These are phyloP conservation scores for Colletotrichum sp. DNA, from an alignment of 2,329 filamentous ascomycete genomes.

Conservation along the genomic window DNA sequence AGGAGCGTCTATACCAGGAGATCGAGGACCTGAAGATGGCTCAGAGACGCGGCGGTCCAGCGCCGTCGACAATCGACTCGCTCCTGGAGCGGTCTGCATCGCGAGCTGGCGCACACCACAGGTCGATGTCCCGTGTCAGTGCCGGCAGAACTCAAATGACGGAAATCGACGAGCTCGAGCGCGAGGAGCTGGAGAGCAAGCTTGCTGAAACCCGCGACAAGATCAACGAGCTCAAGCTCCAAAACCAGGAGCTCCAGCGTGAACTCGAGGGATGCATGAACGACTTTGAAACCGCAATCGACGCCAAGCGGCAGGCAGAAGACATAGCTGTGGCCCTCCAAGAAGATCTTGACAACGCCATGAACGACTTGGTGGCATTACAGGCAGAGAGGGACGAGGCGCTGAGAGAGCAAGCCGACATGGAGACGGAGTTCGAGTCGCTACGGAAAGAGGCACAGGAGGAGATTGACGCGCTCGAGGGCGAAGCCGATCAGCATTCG, in stretches of 20 bases:
- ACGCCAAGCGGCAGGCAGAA: conserved; percentile 65
- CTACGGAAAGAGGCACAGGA: conserved; percentile 69
- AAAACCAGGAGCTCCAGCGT: conserved; percentile 86
- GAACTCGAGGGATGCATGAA: conserved; percentile 81
- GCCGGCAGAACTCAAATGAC: conserved; percentile 67
- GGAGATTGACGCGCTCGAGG: conserved; percentile 70
- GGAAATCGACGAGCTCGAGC: conserved; percentile 72
- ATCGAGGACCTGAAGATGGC: conserved; percentile 96
- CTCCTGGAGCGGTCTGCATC: conserved; percentile 95
- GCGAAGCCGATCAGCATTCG: conserved; percentile 74
- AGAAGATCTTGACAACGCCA: conserved; percentile 79
- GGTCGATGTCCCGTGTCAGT: conserved; percentile 78
- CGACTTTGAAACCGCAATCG: conserved; percentile 78
- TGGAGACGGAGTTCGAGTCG: conserved; percentile 66
- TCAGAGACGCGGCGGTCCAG: conserved; percentile 71
- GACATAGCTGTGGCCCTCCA: conserved; percentile 68
- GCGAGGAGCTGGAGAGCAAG: conserved; percentile 85
- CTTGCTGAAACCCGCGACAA: conserved; percentile 86
- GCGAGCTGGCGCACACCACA: conserved; percentile 71
- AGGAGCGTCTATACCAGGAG: conserved; percentile 93
- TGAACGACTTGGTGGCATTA: conserved; percentile 79
- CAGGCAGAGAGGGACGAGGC: conserved; percentile 89
- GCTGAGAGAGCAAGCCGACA: conserved; percentile 65
- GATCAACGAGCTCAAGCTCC: conserved; percentile 83
- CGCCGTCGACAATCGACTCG: conserved; percentile 78